phyloP scores from a whole-genome alignment of 345 rosid genomes.

The Citrus reticulata region DNA sequence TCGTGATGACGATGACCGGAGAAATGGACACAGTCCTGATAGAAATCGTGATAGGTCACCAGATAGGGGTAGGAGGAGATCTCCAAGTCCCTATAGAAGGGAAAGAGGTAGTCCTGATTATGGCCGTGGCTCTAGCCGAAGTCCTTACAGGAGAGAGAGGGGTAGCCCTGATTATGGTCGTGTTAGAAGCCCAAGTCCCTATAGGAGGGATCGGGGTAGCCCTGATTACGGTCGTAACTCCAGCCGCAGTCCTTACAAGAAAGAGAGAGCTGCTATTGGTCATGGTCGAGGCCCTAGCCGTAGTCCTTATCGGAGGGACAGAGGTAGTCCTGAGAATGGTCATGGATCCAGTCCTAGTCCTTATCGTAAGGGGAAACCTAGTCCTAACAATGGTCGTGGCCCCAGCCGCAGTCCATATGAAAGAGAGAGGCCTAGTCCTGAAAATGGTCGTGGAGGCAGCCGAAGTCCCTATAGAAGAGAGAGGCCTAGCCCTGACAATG shows the following conservation, averaged over 20 bases:
- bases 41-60: slow-evolving; percentile 73
- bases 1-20: slow-evolving; percentile 83
- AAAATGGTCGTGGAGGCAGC: slow-evolving; percentile 29
- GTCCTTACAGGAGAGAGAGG: slow-evolving; percentile 53
- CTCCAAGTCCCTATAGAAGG: slow-evolving; percentile 79
- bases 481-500: slow-evolving; percentile 30
- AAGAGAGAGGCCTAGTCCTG: slow-evolving; percentile 34
- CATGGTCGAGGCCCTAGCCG: slow-evolving; percentile 43
- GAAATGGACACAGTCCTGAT: slow-evolving; percentile 66
- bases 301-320: slow-evolving; percentile 59
- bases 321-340: slow-evolving; percentile 44
- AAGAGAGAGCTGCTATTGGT: slow-evolving; percentile 38
- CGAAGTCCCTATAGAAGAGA: slow-evolving; percentile 41
- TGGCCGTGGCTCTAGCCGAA: slow-evolving; percentile 74
- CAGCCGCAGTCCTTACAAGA: slow-evolving; percentile 40
- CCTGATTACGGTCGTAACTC: slow-evolving; percentile 51
- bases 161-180: slow-evolving; percentile 84
- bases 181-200: slow-evolving; percentile 50
- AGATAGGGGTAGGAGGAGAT: slow-evolving; percentile 65
- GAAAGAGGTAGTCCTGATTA: slow-evolving; percentile 94
- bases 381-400: slow-evolving; percentile 35
- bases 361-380: slow-evolving; percentile 35
- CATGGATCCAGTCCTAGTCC: slow-evolving; percentile 56
- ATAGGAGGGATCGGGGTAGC: slow-evolving; percentile 54
- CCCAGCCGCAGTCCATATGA: slow-evolving; percentile 36